Conservation (phyloP, 345 rosid species). For the Linum trigynum region DNA sequence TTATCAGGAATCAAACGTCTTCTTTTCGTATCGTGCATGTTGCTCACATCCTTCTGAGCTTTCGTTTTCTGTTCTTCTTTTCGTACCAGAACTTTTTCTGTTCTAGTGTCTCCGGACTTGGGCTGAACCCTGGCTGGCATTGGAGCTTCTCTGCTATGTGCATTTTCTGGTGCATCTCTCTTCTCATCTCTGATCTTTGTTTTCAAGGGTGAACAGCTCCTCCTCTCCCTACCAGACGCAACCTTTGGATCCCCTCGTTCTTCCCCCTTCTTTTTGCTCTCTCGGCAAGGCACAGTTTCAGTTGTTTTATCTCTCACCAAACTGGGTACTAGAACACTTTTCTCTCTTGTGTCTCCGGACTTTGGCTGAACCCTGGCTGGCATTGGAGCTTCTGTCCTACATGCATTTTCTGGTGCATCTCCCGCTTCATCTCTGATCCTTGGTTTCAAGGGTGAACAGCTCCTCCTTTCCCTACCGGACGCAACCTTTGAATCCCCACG, state of each 20-base stretch:
- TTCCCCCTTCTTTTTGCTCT: background rate
- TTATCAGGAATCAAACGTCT: slow-evolving; percentile 14
- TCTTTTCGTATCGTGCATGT: slow-evolving; percentile 5
- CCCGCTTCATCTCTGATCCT: background rate
- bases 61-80: background rate
- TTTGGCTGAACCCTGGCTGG: background rate
- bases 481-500: background rate
- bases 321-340: background rate
- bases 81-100: background rate
- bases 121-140: background rate
- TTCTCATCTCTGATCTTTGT: background rate
- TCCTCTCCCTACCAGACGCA: background rate
- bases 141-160: background rate
- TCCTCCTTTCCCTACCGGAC: background rate
- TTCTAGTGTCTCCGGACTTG: background rate
- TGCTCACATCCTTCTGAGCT: background rate
- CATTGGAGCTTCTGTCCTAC: background rate
- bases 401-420: slow-evolving; percentile 4
- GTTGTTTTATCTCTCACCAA: background rate
- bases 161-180: background rate
- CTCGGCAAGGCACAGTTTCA: background rate
- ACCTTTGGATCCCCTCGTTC: background rate
- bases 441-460: no score
- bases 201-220: background rate
- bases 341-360: background rate